Evolutionary conservation across 768 basidiomycete genomes (phyloP), one percentile per base, ranked within the genome.

Genomic region (Exidia glandulosa): DNA sequence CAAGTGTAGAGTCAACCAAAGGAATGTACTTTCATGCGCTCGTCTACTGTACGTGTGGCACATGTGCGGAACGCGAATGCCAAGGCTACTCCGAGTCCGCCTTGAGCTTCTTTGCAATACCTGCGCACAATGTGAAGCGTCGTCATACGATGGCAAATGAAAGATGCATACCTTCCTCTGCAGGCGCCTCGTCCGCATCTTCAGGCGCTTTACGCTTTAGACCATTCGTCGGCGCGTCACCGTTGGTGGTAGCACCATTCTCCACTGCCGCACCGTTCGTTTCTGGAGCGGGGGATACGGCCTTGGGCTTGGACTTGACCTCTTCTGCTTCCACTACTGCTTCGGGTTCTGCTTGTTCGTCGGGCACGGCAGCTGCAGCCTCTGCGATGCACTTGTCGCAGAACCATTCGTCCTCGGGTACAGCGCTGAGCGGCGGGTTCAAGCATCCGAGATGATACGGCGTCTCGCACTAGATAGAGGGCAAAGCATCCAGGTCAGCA

Each of bases 401-500:
- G 77, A 92, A 92, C 92, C 93, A 94, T 73, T 94, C 89, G 36
- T 90, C 94, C 33, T 88, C 87, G 0, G 94, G 94, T 19, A 94
- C 76, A 3, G 78, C 82, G 16, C 74, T 70, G 52, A 98, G 73
- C 2, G 93, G 90, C 19, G 93, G 92, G 47, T 76, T 74, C 50
- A 94, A 81, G 70, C 94, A 98, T 13, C 77, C 77, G 14, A 89
- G 76, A 70, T 97, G 94, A 70, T 87, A 95, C 1, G 92, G 90
- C 47, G 80, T 77, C 68, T 98, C 94, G 68, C 94, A 98, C 89
- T 95, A 62, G 10, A n/a, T 59, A 27, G n/a, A n/a, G n/a, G 55
- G 3, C 25, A 54, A 29, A 45, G 41, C 13, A 10, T 7, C 14
- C 32, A 12, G 27, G 13, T n/a, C 5, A 57, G 27, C 19, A 56